Conservation (phyloP, 768 basidiomycete species). For the Hygrocybe punicea region DNA sequence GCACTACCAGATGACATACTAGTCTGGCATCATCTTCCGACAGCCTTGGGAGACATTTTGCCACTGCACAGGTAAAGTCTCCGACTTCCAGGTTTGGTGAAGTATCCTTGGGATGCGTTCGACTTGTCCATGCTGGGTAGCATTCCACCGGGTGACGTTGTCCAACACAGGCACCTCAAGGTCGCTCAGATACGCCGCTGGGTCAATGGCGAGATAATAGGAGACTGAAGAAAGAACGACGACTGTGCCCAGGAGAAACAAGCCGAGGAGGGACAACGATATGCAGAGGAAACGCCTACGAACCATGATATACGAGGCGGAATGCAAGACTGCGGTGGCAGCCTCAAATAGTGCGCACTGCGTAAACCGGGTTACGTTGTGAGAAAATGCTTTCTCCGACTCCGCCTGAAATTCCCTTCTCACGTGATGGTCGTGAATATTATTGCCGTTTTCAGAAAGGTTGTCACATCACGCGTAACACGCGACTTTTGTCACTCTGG, state of each 20-base stretch:
- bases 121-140: constrained; percentile 53
- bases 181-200: constrained; percentile 76
- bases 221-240: constrained; percentile 88
- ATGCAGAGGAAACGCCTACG: constrained; percentile 44
- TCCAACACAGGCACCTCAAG: constrained; percentile 61
- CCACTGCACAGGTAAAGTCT: constrained; percentile 81
- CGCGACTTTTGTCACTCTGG: too few species aligned
- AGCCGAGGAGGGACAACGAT: constrained; percentile 53
- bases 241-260: constrained; percentile 84
- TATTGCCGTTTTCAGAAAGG: too few species aligned
- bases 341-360: too few species aligned
- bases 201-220: constrained; percentile 81
- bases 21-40: constrained; percentile 90
- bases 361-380: too few species aligned
- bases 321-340: too few species aligned
- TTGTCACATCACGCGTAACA: too few species aligned
- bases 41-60: constrained; percentile 76
- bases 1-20: constrained; percentile 54
- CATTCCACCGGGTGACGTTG: constrained; percentile 59
- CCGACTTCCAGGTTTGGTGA: constrained; percentile 98
- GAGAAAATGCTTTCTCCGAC: too few species aligned
- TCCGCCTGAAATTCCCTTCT: too few species aligned
- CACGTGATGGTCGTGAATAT: too few species aligned
- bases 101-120: constrained; percentile 89
- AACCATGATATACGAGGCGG: constrained; percentile 34